Conservation (phyloP, 2,329 filamentous ascomycete genomes). For the Fusarium pilosicola region DNA sequence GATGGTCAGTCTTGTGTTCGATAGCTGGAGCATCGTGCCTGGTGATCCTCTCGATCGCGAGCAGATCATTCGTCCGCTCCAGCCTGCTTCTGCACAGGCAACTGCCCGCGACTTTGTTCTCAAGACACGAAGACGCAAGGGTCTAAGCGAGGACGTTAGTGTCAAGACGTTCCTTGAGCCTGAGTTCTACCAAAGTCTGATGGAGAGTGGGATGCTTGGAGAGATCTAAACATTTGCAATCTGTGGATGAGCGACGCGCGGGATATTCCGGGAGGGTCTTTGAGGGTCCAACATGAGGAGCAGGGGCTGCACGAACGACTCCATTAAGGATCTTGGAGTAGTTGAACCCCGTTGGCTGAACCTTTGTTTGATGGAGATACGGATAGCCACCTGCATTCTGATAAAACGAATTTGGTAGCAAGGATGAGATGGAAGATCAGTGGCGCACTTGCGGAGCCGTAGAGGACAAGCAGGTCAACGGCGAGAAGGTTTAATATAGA, state of each 20-base stretch:
- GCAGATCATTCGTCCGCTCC: conserved; percentile 82
- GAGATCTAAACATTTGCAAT: conserved; percentile 46
- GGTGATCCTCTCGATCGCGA: conserved; percentile 94
- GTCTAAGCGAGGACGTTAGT: conserved; percentile 92
- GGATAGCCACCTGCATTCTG: conserved; percentile 28
- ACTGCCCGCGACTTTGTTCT: conserved; percentile 96
- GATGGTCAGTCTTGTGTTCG: conserved; percentile 91
- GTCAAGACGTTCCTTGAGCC: conserved; percentile 97
- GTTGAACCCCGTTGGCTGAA: conserved; percentile 20
- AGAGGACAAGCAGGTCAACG: conserved; percentile 3
- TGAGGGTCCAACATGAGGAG: conserved; percentile 1
- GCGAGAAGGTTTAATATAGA: conserved; percentile 23
- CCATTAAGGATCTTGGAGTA: conserved; percentile 14
- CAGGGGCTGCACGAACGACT: conserved; percentile 22
- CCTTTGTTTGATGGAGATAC: conserved; percentile 25
- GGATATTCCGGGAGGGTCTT: conserved; percentile 1
- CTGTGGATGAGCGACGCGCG: not conserved
- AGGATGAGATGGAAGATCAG: conserved; percentile 23
- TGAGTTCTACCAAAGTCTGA: conserved; percentile 87
- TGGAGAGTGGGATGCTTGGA: conserved; percentile 88
- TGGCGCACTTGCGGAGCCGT: conserved; percentile 8
- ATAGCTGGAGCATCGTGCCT: conserved; percentile 94
- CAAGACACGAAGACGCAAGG: conserved; percentile 94
- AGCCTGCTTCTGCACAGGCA: conserved; percentile 87
- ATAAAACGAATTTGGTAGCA: conserved; percentile 27